Conservation (phyloP, 2,329 filamentous ascomycete genomes). For the Fusarium devonianum region DNA sequence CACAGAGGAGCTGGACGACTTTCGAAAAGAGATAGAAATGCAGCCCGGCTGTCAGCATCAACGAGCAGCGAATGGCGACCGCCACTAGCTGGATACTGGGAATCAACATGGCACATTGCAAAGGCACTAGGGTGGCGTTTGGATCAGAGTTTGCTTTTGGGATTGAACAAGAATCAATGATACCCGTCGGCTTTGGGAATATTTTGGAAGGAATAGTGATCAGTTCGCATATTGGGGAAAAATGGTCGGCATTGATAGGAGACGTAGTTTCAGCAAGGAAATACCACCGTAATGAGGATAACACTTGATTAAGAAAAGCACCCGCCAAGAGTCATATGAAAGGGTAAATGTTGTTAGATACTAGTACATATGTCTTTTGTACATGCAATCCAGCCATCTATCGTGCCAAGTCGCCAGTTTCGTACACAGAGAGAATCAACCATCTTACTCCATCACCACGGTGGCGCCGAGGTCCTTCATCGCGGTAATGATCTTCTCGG, state of each 20-base stretch:
- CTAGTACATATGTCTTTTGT: conserved; percentile 51
- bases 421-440: conserved; percentile 17
- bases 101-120: conserved; percentile 6
- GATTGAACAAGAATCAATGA: conserved; percentile 38
- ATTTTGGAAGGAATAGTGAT: conserved; percentile 10
- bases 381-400: conserved; percentile 49
- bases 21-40: conserved; percentile 52
- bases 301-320: conserved; percentile 28
- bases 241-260: conserved; percentile 1
- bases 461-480: conserved; percentile 93
- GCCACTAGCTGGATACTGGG: conserved; percentile 28
- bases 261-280: conserved; percentile 1
- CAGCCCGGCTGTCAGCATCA: conserved; percentile 51
- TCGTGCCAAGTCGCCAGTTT: conserved; percentile 42
- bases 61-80: conserved; percentile 43
- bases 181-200: conserved; percentile 40
- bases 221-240: neutral
- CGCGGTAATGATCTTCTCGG: conserved; percentile 95
- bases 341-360: conserved; percentile 44
- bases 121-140: conserved; percentile 43
- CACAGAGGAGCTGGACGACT: conserved; percentile 72
- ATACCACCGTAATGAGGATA: conserved; percentile 11
- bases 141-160: conserved; percentile 16
- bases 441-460: conserved; percentile 83
- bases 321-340: conserved; percentile 24